phyloP scores from a whole-genome alignment of 805 yeast genomes.

The Metschnikowia chrysomelidarum region DNA sequence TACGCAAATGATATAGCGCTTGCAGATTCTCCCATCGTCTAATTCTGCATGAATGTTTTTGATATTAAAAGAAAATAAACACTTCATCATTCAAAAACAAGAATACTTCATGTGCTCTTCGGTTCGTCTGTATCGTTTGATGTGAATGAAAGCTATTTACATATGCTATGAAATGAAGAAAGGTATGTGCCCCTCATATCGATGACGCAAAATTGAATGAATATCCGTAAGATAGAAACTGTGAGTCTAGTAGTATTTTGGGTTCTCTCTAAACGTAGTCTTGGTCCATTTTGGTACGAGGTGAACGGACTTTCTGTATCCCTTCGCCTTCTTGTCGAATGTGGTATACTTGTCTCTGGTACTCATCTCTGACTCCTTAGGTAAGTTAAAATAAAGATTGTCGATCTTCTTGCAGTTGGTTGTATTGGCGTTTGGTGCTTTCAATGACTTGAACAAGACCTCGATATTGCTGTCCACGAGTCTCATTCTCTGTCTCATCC shows the following conservation, averaged over 20 bases:
- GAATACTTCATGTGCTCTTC: no score
- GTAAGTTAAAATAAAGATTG: conserved; percentile 45
- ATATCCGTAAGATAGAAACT: no score
- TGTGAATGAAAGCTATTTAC: no score
- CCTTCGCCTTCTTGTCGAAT: conserved; percentile 68
- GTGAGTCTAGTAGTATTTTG: conserved; percentile 54
- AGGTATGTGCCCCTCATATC: background rate
- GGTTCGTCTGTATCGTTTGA: no score
- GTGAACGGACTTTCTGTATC: conserved; percentile 87
- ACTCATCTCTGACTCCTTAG: conserved; percentile 78
- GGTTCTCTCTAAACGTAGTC: conserved; percentile 74
- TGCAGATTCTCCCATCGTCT: no score
- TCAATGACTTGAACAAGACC: conserved; percentile 47
- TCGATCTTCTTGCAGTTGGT: conserved; percentile 40
- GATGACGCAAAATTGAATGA: no score
- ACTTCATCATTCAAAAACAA: no score
- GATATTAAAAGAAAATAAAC: no score
- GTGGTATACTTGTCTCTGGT: conserved; percentile 85
- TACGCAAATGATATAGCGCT: no score
- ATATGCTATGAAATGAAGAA: conserved; percentile 2
- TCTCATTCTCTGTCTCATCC: conserved; percentile 82
- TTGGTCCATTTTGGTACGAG: conserved; percentile 91
- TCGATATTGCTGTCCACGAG: conserved; percentile 78
- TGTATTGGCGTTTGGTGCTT: conserved; percentile 26
- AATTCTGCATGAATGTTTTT: no score